Conservation (phyloP, 768 basidiomycete genomes). For the Rhizopogon salebrosus region DNA sequence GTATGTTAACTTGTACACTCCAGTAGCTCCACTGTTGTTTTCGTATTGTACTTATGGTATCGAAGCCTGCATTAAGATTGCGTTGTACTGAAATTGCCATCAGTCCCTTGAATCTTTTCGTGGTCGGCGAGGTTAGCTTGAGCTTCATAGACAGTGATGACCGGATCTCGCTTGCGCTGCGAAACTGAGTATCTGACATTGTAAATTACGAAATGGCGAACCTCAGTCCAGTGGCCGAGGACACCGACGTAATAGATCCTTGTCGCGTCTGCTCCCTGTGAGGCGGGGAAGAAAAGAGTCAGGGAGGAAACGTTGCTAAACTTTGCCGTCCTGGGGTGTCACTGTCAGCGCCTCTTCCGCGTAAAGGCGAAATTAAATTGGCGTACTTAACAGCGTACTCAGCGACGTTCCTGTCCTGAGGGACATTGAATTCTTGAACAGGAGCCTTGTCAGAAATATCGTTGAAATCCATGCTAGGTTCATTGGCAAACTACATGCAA, state of each 20-base stretch:
- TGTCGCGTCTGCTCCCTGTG: slow-evolving; percentile 73
- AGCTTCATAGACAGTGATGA: slow-evolving; percentile 84
- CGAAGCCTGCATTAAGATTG: slow-evolving; percentile 21
- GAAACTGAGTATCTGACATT: slow-evolving; percentile 1
- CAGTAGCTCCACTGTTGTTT: not conserved
- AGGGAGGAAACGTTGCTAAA: slow-evolving; percentile 79
- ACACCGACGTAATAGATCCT: slow-evolving; percentile 84
- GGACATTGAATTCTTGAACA: slow-evolving; percentile 68
- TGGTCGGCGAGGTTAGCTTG: slow-evolving; percentile 88
- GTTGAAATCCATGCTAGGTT: slow-evolving; percentile 76
- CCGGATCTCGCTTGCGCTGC: slow-evolving; percentile 72
- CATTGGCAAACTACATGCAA: slow-evolving; percentile 61
- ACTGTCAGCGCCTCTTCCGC: not conserved
- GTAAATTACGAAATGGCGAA: not conserved
- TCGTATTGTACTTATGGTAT: not conserved
- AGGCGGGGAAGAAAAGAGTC: slow-evolving; percentile 77
- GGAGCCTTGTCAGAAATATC: slow-evolving; percentile 59
- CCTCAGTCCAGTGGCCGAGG: slow-evolving; percentile 77
- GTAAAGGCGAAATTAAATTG: not conserved
- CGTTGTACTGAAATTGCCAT: slow-evolving; percentile 49
- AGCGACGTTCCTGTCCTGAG: slow-evolving; percentile 69
- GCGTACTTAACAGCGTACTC: slow-evolving; percentile 81
- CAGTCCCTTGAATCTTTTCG: slow-evolving; percentile 77
- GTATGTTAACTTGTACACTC: not conserved
- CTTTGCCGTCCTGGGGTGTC: slow-evolving; percentile 62